Percentiles rank a stretch among this genome's conserved stretches.
Conservation (phyloP, 371 early-diverging fungal species). For the Rhizopus arrhizus region DNA sequence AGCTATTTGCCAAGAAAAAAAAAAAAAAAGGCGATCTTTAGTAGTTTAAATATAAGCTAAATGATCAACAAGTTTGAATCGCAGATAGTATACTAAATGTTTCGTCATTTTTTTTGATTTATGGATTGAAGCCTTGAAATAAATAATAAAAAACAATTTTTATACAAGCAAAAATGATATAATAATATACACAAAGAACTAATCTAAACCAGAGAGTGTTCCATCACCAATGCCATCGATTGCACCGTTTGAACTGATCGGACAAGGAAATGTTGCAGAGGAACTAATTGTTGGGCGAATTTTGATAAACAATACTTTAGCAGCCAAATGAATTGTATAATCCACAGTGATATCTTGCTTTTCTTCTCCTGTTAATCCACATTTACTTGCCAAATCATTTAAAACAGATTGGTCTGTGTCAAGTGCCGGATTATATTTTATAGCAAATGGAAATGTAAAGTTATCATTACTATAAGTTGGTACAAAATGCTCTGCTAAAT, state of each 20-base stretch:
- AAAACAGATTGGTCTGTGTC: conserved; percentile 46
- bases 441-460: conserved; percentile 53
- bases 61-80: too few species aligned
- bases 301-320: conserved; percentile 43
- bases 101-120: background rate
- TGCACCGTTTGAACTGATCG: conserved; percentile 37
- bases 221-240: conserved; percentile 21
- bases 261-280: conserved; percentile 42
- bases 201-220: conserved; percentile 9
- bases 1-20: too few species aligned
- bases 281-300: conserved; percentile 39
- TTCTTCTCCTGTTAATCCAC: conserved; percentile 42
- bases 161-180: conserved; percentile 3
- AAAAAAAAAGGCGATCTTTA: too few species aligned
- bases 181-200: conserved; percentile 3
- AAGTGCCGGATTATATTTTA: conserved; percentile 40
- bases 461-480: conserved; percentile 41
- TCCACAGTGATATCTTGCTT: conserved; percentile 36
- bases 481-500: conserved; percentile 38
- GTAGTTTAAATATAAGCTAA: too few species aligned
- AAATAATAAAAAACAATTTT: background rate
- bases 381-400: conserved; percentile 45
- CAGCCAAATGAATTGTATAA: conserved; percentile 39
- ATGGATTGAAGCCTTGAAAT: background rate
- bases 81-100: background rate